These are phyloP conservation scores for Pleurotus djamor DNA, from an alignment of 768 basidiomycete species.

Conservation along the genomic window DNA sequence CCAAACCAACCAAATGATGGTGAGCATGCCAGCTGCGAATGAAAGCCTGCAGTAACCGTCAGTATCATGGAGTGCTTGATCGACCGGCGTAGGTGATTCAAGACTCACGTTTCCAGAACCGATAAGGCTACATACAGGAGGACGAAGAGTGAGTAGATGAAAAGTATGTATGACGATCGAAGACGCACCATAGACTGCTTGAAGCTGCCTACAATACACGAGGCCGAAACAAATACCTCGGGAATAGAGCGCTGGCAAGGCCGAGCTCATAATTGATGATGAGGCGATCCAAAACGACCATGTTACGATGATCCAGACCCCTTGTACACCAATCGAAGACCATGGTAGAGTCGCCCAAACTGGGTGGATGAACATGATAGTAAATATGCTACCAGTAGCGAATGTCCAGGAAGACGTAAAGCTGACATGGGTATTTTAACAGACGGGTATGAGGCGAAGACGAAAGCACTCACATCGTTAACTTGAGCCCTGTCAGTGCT, in stretches of 20 bases:
- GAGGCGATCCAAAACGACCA: slow-evolving; percentile 64
- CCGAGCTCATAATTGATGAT: slow-evolving; percentile 46
- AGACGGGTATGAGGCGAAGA: neutral
- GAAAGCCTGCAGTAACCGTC: slow-evolving; percentile 31
- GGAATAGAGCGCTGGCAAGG: slow-evolving; percentile 42
- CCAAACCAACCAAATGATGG: slow-evolving; percentile 51
- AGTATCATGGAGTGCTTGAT: neutral
- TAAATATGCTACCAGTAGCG: slow-evolving; percentile 47
- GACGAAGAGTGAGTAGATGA: neutral
- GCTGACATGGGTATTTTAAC: slow-evolving; percentile 26
- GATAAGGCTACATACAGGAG: slow-evolving; percentile 36
- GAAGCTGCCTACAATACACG: slow-evolving; percentile 58
- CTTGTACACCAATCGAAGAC: slow-evolving; percentile 57
- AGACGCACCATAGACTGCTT: slow-evolving; percentile 47
- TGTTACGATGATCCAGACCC: slow-evolving; percentile 55
- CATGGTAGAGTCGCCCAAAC: slow-evolving; percentile 50
- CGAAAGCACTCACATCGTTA: slow-evolving; percentile 42
- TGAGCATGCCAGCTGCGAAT: slow-evolving; percentile 45
- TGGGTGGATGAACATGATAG: slow-evolving; percentile 62
- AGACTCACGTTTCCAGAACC: slow-evolving; percentile 49
- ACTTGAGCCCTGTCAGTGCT: slow-evolving; percentile 39
- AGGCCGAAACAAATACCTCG: slow-evolving; percentile 36
- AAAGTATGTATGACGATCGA: neutral
- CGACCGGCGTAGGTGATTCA: neutral
- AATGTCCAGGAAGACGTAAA: slow-evolving; percentile 63